These are phyloP conservation scores for Echium plantagineum DNA, from an alignment of 257 asterid genomes.

Conservation along the genomic window DNA sequence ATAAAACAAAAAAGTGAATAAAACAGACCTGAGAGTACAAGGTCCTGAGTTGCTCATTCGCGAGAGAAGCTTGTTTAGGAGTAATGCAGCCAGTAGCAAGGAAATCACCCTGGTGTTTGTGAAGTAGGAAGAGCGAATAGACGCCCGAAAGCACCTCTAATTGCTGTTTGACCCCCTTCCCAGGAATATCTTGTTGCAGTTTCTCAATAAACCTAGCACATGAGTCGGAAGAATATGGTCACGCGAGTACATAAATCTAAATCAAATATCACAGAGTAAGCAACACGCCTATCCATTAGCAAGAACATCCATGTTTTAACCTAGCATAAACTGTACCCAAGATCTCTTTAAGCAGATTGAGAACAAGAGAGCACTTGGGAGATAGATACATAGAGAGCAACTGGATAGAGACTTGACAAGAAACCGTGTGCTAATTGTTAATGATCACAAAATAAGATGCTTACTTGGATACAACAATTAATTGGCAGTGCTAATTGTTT, in stretches of 20 bases:
- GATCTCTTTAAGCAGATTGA: no score
- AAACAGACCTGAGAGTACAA: slow-evolving; percentile 65
- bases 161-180: slow-evolving; percentile 78
- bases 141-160: slow-evolving; percentile 65
- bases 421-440: background rate
- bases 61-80: slow-evolving; percentile 85
- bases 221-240: no score
- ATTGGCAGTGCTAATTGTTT: no score
- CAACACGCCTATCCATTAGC: no score
- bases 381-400: background rate
- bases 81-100: slow-evolving; percentile 60
- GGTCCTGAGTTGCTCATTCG: slow-evolving; percentile 63
- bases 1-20: background rate
- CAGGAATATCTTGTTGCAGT: slow-evolving; percentile 64
- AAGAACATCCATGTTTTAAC: no score
- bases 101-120: slow-evolving; percentile 91
- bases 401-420: background rate
- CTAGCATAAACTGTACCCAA: no score
- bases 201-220: slow-evolving; percentile 62
- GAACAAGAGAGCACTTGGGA: no score
- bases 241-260: no score
- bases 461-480: no score
- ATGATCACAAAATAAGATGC: no score
- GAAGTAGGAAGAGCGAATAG: slow-evolving; percentile 67
- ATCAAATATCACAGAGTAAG: no score